Evolutionary conservation across 805 yeast genomes (phyloP), one percentile per base, ranked within the genome.

Genomic region (Monosporozyma yasuniensis): DNA sequence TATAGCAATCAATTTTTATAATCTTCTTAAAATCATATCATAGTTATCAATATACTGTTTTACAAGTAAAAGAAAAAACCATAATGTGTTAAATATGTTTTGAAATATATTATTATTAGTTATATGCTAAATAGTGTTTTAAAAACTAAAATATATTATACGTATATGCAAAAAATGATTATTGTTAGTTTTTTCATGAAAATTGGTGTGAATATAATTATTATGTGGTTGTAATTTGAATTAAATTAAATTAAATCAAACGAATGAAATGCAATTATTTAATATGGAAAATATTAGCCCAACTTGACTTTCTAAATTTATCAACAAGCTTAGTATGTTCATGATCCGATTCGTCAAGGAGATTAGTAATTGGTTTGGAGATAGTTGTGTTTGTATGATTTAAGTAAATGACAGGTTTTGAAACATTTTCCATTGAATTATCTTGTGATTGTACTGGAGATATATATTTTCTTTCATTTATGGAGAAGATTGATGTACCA

Each of bases 371-470:
- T 12, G 35, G 16, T 32, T 21, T 21, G 4, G 22, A 2, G 14
- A 7, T 38, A 21, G 5, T 38, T 21, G 22, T 38, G 10, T 7
- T 21, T 6, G 42, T 21, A 12, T 38, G 14, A 21, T 91, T 91
- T 55, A 89, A 77, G 55, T 82, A 82, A 71, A 93, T 91, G n/a
- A 98, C 96, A 14, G 96, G 86, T 46, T 91, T 70, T 44, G 93
- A 87, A 50, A 93, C 74, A 42, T 96, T 80, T 9, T 16, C 22
- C 22, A 35, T 18, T 4, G 39, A 38, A 12, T 19, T 38, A 12
- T 19, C 22, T 21, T 38, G 42, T 21, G 42, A 21, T 21, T 38
- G 42, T 19, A 38, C n/a, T 10, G 42, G 42, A 21, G 42, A 38
- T 6, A 38, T 16, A 22, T 38, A 19, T 22, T 38, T 38, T 21